Evolutionary conservation across 2,329 filamentous ascomycete species (phyloP), one percentile per base, ranked within the genome.

Genomic region (Talaromyces sp.): DNA sequence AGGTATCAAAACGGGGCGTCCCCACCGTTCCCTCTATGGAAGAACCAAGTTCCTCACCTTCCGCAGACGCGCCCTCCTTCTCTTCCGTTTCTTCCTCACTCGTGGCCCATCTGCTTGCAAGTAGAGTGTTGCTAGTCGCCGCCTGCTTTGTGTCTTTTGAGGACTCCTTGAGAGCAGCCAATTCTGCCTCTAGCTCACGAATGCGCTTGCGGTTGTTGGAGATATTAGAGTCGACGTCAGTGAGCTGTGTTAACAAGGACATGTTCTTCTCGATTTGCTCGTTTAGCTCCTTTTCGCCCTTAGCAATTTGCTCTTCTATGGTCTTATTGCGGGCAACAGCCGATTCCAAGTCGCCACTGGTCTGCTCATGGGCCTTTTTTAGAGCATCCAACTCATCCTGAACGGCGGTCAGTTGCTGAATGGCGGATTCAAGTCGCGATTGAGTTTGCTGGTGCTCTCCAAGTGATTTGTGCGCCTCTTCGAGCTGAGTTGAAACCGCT

Each of bases 391-490:
- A 62, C 62, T 78, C 73, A n/a, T 76, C 73, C 35, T 75, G 72
- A 19, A 72, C 70, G n/a, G 72, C 69, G 27, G 72, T 68, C 10
- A 78, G 72, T 60, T 79, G 72, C 74, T 87, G 87, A 79, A 87
- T 86, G 45, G 89, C 83, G 14, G 82, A 82, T 79, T 89, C 89
- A 62, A 90, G 79, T 58, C 91, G 85, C 74, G 87, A 87, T 79
- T 88, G 87, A 66, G 84, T 80, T 66, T 81, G 85, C 84, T 96
- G 95, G 68, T 92, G 91, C 68, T 93, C 88, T 33, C 90, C 90
- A 67, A 96, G 82, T 39, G 92, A 91, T 71, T 90, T 84, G 65
- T 93, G 92, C 75, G 97, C 95, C 35, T 93, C 90, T 63, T 96
- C 91, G 57, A 96, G 82, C 65, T 89, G 87, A 71, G 77, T 66